Base-by-base conservation (phyloP, 345 rosid species). In the Hypericum androsaemum region DNA sequence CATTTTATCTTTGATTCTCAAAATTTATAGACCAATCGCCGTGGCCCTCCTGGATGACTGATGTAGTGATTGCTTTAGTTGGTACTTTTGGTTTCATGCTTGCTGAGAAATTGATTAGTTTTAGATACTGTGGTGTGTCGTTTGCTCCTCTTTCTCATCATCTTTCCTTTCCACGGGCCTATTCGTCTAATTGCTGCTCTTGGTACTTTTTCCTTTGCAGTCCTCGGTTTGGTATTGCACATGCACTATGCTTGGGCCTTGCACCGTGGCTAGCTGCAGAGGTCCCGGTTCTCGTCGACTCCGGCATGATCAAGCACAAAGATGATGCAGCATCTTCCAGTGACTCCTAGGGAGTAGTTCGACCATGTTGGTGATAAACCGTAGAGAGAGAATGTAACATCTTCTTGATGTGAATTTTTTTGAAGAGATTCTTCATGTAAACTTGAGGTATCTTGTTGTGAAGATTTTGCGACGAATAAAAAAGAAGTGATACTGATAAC, bases 251-350 rank as follows among this genome's bases (percentile, higher is more conserved):
- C 68, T 68, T 90, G 78, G 98, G 98, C 37, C 94, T 90, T 35
- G 98, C 98, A 56, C 98, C 98, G 45, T 90, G 98, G 98, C 92
- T 90, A 28, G 98, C 98, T 11, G 96, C 98, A 48, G 98, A 90
- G 81, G 72, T 87, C 62, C 98, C 98, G 15, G 64, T 87, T 64
- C 96, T 90, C 12, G 96, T 90, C 51, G 96, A 90, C 56, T 90
- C 96, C 6, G 96, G 98, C 52, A 82, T 81, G 89, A 82, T 90
- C 57, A 90, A 87, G 84, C 98, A 90, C 82, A 84, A 87, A 67
- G 98, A 90, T 65, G 98, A 90, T 12, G 76, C 86, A 5, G 47
- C 89, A 37, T 48, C 90, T 2, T 71, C 90, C 16, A 65, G 46
- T 7, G 95, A 77, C 62, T 57, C 86, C 11, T 82, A 81, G 64